Evolutionary conservation across 2,329 filamentous ascomycete genomes (phyloP).

Genomic region (Leptodontidium sp.): DNA sequence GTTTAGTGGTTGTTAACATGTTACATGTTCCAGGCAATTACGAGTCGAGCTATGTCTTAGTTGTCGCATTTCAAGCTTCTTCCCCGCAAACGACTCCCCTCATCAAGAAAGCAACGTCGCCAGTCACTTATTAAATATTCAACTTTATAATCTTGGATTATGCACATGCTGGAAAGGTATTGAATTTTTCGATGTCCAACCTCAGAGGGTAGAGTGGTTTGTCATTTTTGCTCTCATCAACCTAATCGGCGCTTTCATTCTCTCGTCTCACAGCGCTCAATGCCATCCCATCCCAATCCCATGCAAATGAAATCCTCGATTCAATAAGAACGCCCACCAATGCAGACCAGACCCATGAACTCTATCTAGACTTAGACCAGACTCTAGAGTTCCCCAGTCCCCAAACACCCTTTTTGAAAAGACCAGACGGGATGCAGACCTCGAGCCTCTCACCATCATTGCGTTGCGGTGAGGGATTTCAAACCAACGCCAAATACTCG

Average conservation of each 20-base stretch:
- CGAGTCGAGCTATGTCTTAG: no score
- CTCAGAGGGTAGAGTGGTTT: neutral
- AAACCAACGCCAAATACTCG: neutral
- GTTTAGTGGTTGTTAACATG: no score
- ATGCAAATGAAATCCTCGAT: neutral
- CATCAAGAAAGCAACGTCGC: no score
- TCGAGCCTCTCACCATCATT: neutral
- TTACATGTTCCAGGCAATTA: no score
- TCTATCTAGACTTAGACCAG: neutral
- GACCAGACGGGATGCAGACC: neutral
- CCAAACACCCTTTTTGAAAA: neutral
- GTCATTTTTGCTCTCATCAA: neutral
- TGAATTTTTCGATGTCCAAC: neutral
- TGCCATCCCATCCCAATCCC: neutral
- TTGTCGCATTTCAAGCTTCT: no score
- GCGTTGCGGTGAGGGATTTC: neutral
- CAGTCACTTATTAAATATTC: no score
- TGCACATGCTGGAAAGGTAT: neutral
- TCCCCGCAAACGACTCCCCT: no score
- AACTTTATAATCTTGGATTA: no score
- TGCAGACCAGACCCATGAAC: neutral
- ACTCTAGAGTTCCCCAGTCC: neutral
- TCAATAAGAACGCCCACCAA: neutral
- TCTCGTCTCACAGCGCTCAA: neutral
- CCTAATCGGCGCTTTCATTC: neutral